Evolutionary conservation across 257 asterid genomes (phyloP), one percentile per base, ranked within the genome.

Genomic region (Capsicum chinense): DNA sequence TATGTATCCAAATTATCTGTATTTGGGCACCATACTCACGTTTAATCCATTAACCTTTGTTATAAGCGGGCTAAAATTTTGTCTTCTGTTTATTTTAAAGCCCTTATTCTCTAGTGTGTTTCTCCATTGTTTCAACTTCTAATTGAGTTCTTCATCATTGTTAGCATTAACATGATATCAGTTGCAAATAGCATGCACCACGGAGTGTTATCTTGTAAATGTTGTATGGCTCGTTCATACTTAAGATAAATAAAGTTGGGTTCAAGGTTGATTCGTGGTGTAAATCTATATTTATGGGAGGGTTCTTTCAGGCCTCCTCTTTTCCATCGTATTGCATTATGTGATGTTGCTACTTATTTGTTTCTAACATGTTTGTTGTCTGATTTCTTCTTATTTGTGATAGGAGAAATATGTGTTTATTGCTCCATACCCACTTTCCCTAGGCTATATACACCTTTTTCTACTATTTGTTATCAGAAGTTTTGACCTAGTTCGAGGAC

Each of bases 101-200:
- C 54, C 79, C 5, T 69, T 69, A 3, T n/a, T 42, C 2, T 69
- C 7, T 69, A 0, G 79, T 39, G 79, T 69, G 56, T 69, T 69
- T 69, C 15, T 69, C 79, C 79, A 8, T 0, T 69, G 15, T 69
- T 69, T 42, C 4, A 69, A 48, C 42, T 73, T 11, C 52, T 63
- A 21, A 37, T 26, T 63, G 16, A 63, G 7, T 73, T 70, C 56
- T 73, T 70, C 56, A n/a, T 9, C 17, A 47, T 71, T 47, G 56
- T 47, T 71, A 3, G 44, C 56, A 70, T 70, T 70, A 47, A 47
- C 58, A n/a, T 17, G 1, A 44, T 47, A 71, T 47, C 58, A n/a
- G 14, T 48, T 47, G n/a, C 79, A 47, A 71, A 10, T 71, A 71
- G 35, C 58, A 44, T 71, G 58, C 79, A 71, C 79, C 57, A 71